Percentiles rank a stretch among this genome's conserved stretches.
phyloP scores from a whole-genome alignment of 108 stramenopile species.

The Aurantiochytrium sp. region DNA sequence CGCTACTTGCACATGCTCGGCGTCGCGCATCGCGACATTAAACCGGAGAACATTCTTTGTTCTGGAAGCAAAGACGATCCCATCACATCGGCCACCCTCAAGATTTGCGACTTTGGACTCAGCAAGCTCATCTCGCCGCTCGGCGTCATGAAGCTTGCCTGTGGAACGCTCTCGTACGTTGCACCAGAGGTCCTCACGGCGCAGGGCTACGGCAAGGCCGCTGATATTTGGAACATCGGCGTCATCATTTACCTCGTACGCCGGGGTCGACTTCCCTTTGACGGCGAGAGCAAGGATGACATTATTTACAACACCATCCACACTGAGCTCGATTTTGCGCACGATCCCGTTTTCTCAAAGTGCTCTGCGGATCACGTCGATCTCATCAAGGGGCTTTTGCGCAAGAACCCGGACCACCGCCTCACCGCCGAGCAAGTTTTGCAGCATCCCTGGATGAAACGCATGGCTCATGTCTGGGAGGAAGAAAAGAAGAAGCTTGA shows the following conservation, averaged over 20 bases:
- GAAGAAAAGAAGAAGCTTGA: background rate
- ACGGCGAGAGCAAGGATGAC: slow-evolving; percentile 39
- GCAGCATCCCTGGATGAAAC: slow-evolving; percentile 38
- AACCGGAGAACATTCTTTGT: slow-evolving; percentile 56
- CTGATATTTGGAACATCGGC: slow-evolving; percentile 50
- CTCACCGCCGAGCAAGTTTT: slow-evolving; percentile 35
- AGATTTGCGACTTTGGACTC: slow-evolving; percentile 56
- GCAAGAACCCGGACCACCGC: slow-evolving; percentile 25
- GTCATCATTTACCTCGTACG: slow-evolving; percentile 50
- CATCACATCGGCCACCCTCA: background rate
- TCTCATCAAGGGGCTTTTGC: slow-evolving; percentile 20
- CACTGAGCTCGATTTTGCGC: slow-evolving; percentile 19
- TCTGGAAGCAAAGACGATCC: slow-evolving; percentile 46
- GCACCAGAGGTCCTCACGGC: slow-evolving; percentile 37
- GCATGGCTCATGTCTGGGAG: slow-evolving; percentile 5
- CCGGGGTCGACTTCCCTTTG: slow-evolving; percentile 46
- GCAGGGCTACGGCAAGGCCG: slow-evolving; percentile 41
- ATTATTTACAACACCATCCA: slow-evolving; percentile 41
- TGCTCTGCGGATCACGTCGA: background rate
- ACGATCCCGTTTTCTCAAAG: background rate
- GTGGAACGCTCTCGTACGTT: slow-evolving; percentile 34
- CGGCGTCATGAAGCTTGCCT: slow-evolving; percentile 40
- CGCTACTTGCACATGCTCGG: slow-evolving; percentile 54
- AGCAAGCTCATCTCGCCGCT: slow-evolving; percentile 42
- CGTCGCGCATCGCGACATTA: slow-evolving; percentile 50